Base-by-base conservation (phyloP, 2,329 filamentous ascomycete genomes). In the Berkeleyomyces basicola region DNA sequence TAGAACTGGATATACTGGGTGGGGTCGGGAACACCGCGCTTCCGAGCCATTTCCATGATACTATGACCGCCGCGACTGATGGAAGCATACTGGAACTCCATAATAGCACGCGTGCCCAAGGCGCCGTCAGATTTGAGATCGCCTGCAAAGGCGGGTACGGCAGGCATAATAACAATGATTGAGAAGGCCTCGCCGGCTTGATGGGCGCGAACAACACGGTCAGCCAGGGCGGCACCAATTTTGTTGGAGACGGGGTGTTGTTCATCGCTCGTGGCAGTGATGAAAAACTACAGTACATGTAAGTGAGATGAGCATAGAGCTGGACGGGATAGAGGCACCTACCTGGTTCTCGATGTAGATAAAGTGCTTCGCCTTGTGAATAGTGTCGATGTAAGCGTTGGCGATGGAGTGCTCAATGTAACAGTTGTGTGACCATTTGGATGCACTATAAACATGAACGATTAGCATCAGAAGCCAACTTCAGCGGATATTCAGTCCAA, bases 71-170 rank as follows among this genome's bases (percentile, higher is more conserved):
- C 87, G 43, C 88, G 82, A 72, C 83, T 87, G 74, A 93, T 93
- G 60, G 82, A 86, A 69, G 83, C 78, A 73, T 93, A 92, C 70
- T 93, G 88, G 71, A 87, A 92, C 70, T 93, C 88, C 86, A 93
- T 91, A 69, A 95, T 92, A 4, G 88, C 89, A 43, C 89, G 79
- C 0, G 88, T 93, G 31, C 87, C 86, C 1, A 92, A 76, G 7
- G 86, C 84, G 31, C 82, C 84, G 61, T 91, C 85, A 0, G 79
- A 79, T 68, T 87, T 82, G 58, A 95, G 77, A 68, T 93, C 88
- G 3, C 89, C 89, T 1, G 89, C 87, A 69, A 95, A 95, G 1
- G 84, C 89, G 6, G 88, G 89, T 0, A 95, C 84, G 1, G 87
- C 82, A 0, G 88, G 88, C 73, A 93, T 93, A 64, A 87, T 75